Evolutionary conservation across 306 rosid genomes (phyloP), one percentile per base, ranked within the genome.

Genomic region (Vigna nakashimae): DNA sequence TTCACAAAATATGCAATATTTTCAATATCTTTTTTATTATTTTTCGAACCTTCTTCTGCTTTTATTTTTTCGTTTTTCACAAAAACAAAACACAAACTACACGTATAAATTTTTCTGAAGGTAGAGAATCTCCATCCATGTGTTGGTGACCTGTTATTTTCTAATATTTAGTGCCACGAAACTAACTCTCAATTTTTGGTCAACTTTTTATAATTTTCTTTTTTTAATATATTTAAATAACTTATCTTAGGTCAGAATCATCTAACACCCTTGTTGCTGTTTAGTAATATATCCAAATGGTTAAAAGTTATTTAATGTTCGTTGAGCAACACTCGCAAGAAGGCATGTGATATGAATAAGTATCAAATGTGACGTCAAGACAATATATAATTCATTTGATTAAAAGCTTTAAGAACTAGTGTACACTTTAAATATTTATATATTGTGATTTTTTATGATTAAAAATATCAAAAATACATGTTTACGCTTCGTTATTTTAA

Each of bases 61-160:
- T 62, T 55, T 76, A 30, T 71, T 76, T 74, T 63, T 62, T 40
- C 48, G 51, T 62, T 70, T 69, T 32, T 30, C 45, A 15, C 22
- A 62, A 62, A 6, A 32, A 62, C 0, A 24, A 20, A 20, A 20
- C 22, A 3, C 68, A 62, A 7, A 34, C 12, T 14, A n/a, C 5
- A 26, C 30, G 28, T 64, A 64, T 38, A 26, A 3, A 16, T 38
- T n/a, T 60, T 38, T 17, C 69, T n/a, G 1, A 38, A 17, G 69
- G 18, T 67, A 43, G 73, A 22, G 49, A 20, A 66, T 66, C 18
- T 9, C 18, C 17, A 67, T 45, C 50, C 50, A 45, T 45, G 50
- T 38, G 13, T 45, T 17, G 24, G 24, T 17, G 62, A 62, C 20
- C 50, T 62, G 62, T 62, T 63, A 17, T 62, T 45, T 43, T 74